Base-by-base conservation (phyloP, 2,329 filamentous ascomycete genomes). In the Plenodomus biglobosus region DNA sequence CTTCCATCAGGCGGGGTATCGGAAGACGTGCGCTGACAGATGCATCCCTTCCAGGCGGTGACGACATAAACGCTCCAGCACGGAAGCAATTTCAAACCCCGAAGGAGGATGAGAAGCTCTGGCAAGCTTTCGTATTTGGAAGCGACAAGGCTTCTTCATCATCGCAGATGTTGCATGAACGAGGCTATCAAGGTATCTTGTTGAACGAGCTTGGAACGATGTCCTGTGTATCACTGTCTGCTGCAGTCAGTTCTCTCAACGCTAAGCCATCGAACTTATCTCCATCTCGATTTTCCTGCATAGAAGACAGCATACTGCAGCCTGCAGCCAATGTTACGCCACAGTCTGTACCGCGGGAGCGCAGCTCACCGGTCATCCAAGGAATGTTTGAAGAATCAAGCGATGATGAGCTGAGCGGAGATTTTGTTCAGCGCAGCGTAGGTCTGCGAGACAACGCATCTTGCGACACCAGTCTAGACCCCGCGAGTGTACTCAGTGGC, bases 61-160 rank as follows among this genome's bases (percentile, higher is more conserved):
- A 41, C 38, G 20, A 44, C 20, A 38, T 32, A n/a, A 16, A 41
- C 18, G 5, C 24, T 13, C 20, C 22, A 46, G 20, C 22, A n/a
- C 22, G 15, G 21, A 51, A 30, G 38, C 42, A 34, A 36, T 21
- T 36, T 24, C 42, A 22, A 36, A 41, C 27, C 20, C 21, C 45
- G 24, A 42, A 58, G 22, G 50, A 57, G 11, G 55, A 60, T 35
- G 68, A 70, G 40, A 48, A 49, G 40, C 44, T 68, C 27, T 73
- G 71, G 70, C 65, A 51, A 53, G 58, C 44, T 11, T 69, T 71
- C 37, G 64, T 69, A 20, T 64, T 71, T 38, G 64, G 59, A 17
- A 58, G 55, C 35, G 58, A 61, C 21, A 24, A 49, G 36, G 38
- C 24, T 32, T 21, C 24, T 32, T 21, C 39, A 32, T 40, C 47